These are phyloP conservation scores for Metschnikowia dekortorum DNA, from an alignment of 805 yeast genomes.

Conservation along the genomic window DNA sequence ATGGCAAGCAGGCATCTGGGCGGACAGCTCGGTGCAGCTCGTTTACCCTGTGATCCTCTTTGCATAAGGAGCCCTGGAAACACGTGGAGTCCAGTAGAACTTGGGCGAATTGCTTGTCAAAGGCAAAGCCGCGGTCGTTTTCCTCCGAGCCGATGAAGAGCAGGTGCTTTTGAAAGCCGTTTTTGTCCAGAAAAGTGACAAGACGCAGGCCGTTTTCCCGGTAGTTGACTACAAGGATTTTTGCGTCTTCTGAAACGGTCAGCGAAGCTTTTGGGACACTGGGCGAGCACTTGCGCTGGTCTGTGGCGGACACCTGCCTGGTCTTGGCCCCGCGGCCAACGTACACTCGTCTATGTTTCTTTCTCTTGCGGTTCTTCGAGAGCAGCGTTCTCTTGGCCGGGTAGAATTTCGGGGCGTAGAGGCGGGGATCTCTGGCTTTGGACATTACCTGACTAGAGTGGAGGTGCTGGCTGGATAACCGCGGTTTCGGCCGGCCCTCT, in stretches of 20 bases:
- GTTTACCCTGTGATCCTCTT: too few species aligned
- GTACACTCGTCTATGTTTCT: not conserved
- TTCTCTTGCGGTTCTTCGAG: not conserved
- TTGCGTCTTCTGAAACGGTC: not conserved
- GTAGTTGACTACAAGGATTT: conserved; percentile 1
- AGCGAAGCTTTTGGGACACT: not conserved
- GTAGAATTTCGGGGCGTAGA: not conserved
- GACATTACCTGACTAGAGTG: not conserved
- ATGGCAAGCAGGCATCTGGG: not conserved
- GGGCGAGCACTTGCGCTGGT: not conserved
- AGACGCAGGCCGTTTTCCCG: conserved; percentile 3
- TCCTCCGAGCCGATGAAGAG: not conserved
- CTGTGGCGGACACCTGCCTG: not conserved
- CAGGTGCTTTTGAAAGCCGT: not conserved
- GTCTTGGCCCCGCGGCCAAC: not conserved
- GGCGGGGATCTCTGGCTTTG: not conserved
- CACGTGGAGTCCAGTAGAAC: not conserved
- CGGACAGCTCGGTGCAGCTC: not conserved
- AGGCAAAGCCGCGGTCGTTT: not conserved
- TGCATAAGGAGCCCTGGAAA: not conserved
- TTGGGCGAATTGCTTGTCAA: not conserved
- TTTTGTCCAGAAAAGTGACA: not conserved
- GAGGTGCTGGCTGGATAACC: not conserved
- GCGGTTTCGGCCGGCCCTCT: not conserved
- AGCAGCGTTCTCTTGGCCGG: not conserved